A percentile compares a stretch with the other conserved stretches of the same genome.
Conservation (phyloP, 305 asterid species). For the Solanum aculeatissimum region DNA sequence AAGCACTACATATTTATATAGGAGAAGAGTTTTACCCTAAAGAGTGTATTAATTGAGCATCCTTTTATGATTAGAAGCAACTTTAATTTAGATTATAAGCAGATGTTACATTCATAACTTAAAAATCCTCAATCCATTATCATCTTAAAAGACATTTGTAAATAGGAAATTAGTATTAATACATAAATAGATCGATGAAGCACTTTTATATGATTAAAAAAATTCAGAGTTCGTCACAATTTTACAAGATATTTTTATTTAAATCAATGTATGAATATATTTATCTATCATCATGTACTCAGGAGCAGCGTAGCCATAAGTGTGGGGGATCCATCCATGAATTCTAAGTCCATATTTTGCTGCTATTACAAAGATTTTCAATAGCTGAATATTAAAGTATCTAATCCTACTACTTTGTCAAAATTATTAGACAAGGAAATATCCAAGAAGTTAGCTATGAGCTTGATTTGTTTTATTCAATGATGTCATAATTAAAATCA, state of each 20-base stretch:
- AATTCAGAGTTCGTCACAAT: fast-evolving
- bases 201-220: background rate
- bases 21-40: background rate
- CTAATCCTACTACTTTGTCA: too few relatives aligned
- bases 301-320: constrained; percentile 83
- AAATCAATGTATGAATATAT: background rate
- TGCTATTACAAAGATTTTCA: too few relatives aligned
- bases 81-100: too few relatives aligned
- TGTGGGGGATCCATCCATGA: background rate
- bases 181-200: background rate
- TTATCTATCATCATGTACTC: constrained; percentile 77
- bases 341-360: too few relatives aligned
- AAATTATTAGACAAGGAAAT: too few relatives aligned
- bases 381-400: too few relatives aligned
- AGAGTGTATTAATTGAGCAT: background rate
- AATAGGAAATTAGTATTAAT: background rate
- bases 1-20: background rate
- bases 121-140: background rate
- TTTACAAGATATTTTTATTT: background rate
- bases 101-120: background rate
- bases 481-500: too few relatives aligned
- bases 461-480: too few relatives aligned
- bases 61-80: background rate
- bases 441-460: too few relatives aligned
- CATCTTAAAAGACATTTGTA: background rate